Conservation (phyloP, 106 monocot species). For the Apostasia ramifera region DNA sequence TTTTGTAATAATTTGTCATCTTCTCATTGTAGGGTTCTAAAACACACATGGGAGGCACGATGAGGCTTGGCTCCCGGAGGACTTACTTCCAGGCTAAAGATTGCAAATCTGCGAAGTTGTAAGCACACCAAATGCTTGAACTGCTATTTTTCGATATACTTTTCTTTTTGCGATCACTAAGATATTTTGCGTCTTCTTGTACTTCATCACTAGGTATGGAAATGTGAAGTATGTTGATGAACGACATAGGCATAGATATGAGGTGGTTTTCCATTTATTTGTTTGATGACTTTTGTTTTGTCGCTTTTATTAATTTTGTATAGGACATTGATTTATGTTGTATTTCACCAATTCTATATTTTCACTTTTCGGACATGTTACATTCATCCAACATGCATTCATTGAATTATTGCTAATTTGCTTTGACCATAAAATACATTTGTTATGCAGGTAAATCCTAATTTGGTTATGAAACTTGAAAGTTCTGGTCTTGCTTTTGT, state of each 20-base stretch:
- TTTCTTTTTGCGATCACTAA: not conserved
- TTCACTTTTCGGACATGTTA: not conserved
- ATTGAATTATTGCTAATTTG: not conserved
- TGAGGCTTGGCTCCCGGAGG: conserved; percentile 87
- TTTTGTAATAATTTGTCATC: not conserved
- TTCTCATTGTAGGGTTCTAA: conserved; percentile 60
- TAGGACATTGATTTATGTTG: not conserved
- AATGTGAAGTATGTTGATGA: conserved; percentile 70
- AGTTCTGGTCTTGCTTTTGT: conserved; percentile 77
- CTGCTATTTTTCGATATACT: not conserved
- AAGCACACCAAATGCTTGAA: conserved; percentile 16
- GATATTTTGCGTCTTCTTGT: not conserved
- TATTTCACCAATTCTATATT: not conserved
- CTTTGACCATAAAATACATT: not conserved
- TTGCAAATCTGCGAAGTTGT: conserved; percentile 79
- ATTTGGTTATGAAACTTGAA: conserved; percentile 70
- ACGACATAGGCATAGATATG: conserved; percentile 92
- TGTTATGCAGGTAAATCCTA: conserved; percentile 72
- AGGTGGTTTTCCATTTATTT: conserved; percentile 33
- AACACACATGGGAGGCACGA: conserved; percentile 93
- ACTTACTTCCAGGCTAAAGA: conserved; percentile 44
- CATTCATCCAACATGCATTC: no score
- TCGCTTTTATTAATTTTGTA: not conserved
- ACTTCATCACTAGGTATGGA: conserved; percentile 49
- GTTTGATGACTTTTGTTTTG: not conserved